phyloP scores from a whole-genome alignment of 192 early-diverging fungal species.

The Coemansia sp. region DNA sequence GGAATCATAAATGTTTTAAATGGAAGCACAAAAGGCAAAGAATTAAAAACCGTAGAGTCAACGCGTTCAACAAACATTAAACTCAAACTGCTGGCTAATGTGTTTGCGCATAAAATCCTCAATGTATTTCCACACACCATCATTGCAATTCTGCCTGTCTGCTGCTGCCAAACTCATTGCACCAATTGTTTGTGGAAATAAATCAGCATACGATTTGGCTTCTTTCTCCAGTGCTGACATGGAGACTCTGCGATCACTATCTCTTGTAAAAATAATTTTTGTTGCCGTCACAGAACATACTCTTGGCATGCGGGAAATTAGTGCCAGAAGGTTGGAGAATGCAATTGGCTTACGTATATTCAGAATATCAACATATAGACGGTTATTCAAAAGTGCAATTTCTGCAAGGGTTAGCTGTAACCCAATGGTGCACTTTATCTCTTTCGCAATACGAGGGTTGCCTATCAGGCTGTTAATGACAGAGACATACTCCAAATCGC shows the following conservation, averaged over 20 bases:
- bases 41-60: neutral
- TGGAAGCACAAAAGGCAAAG: neutral
- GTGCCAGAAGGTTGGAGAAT: neutral
- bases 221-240: neutral
- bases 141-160: neutral
- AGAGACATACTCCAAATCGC: neutral
- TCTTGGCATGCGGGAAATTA: conserved; percentile 2
- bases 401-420: neutral
- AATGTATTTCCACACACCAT: neutral
- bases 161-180: neutral
- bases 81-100: neutral
- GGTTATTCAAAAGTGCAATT: neutral
- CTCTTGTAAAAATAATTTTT: neutral
- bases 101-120: neutral
- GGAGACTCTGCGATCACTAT: neutral
- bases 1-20: no score
- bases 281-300: neutral
- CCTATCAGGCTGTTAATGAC: neutral
- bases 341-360: neutral
- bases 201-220: neutral
- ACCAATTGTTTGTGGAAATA: neutral
- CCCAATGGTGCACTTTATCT: neutral
- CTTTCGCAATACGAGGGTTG: neutral
- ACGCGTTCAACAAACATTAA: neutral
- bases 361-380: neutral